A percentile compares a stretch with the other conserved stretches of the same genome.
phyloP scores from a whole-genome alignment of 148 eudicot genomes.

The Oxyria digyna region DNA sequence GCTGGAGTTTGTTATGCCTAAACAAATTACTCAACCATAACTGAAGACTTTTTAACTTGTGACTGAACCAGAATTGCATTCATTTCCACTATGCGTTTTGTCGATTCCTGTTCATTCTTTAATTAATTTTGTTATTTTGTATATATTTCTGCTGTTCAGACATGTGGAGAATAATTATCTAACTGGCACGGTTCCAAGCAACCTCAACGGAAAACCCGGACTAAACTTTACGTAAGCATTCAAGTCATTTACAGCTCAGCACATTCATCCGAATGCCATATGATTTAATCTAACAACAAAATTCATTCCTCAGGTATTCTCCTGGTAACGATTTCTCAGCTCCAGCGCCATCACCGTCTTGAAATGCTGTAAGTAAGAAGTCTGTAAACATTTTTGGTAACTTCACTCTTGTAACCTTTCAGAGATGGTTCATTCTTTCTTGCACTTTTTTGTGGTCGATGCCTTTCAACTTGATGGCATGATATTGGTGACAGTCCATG shows the following conservation, averaged over 20 bases:
- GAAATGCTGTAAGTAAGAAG: neutral
- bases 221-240: slow-evolving; percentile 56
- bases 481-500: neutral
- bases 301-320: slow-evolving; percentile 28
- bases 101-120: neutral
- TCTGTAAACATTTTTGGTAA: neutral
- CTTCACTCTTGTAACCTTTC: neutral
- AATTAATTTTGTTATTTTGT: neutral
- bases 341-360: slow-evolving; percentile 20
- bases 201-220: slow-evolving; percentile 45
- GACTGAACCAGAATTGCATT: neutral
- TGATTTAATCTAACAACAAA: slow-evolving; percentile 6
- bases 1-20: neutral
- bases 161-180: slow-evolving; percentile 68
- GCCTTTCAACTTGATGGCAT: slow-evolving; percentile 3
- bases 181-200: slow-evolving; percentile 55
- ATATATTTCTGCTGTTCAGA: slow-evolving; percentile 25
- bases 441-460: neutral
- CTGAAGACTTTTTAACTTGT: neutral
- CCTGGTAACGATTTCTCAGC: slow-evolving; percentile 56
- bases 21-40: neutral
- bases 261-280: slow-evolving; percentile 1
- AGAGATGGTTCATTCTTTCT: neutral
- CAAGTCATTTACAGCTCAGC: neutral
- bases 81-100: neutral